A percentile compares a stretch with the other conserved stretches of the same genome.
These are phyloP conservation scores for Dendrobium officinale DNA, from an alignment of 106 monocot species.

Conservation along the genomic window DNA sequence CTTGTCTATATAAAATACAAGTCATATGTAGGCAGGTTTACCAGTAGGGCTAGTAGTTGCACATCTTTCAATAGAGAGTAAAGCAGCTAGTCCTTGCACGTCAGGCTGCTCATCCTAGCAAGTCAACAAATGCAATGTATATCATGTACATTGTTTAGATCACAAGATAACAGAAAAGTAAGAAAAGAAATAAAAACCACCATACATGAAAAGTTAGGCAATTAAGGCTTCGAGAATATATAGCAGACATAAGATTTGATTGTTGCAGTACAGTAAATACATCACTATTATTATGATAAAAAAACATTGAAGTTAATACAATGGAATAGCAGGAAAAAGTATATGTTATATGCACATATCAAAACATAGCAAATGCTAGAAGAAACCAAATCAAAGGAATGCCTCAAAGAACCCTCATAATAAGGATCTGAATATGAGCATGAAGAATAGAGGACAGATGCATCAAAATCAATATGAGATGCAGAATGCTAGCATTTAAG, in stretches of 20 bases:
- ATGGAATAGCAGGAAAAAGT: not conserved
- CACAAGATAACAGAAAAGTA: not conserved
- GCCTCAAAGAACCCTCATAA: not conserved
- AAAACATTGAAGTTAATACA: not conserved
- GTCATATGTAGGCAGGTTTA: constrained; percentile 11
- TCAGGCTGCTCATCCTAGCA: constrained; percentile 96
- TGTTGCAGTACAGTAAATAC: no score
- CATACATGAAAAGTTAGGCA: not conserved
- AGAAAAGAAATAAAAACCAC: not conserved
- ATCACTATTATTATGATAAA: not conserved
- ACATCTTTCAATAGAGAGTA: constrained; percentile 76
- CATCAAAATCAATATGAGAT: not conserved
- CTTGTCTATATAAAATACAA: not conserved
- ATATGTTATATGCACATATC: not conserved
- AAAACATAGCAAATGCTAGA: no score
- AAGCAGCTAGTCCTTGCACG: constrained; percentile 75
- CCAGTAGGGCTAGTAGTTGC: constrained; percentile 86
- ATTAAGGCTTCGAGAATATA: not conserved
- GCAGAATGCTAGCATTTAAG: not conserved
- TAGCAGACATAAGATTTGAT: not conserved
- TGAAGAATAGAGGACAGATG: not conserved
- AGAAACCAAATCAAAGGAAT: not conserved
- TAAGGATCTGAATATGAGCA: not conserved
- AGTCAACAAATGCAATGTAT: not conserved
- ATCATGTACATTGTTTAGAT: not conserved